phyloP scores from a whole-genome alignment of 257 asterid genomes.

The Fraxinus cuspidata region DNA sequence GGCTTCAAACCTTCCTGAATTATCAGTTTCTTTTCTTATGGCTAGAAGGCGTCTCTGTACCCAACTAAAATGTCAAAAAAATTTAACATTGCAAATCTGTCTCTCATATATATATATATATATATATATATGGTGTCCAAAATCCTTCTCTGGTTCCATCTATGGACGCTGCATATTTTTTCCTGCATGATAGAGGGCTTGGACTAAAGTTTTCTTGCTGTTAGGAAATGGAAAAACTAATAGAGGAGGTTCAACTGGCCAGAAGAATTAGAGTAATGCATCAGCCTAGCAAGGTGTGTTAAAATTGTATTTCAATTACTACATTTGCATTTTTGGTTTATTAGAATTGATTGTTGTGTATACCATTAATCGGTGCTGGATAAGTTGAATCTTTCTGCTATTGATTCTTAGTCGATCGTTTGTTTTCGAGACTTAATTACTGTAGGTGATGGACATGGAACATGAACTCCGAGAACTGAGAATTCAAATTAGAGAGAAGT shows the following conservation, averaged over 20 bases:
- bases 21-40: too few relatives aligned
- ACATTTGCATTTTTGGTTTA: not conserved
- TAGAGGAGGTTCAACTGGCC: constrained; percentile 12
- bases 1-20: too few relatives aligned
- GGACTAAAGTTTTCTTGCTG: not conserved
- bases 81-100: too few relatives aligned
- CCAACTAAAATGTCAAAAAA: too few relatives aligned
- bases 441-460: constrained; percentile 93
- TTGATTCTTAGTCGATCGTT: not conserved
- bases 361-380: not conserved
- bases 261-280: constrained; percentile 2
- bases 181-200: too few relatives aligned
- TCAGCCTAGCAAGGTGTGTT: constrained; percentile 49
- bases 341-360: not conserved
- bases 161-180: too few relatives aligned
- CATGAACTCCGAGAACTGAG: constrained; percentile 83
- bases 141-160: too few relatives aligned
- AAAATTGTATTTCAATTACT: not conserved
- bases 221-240: constrained; percentile 31
- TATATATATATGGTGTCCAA: too few relatives aligned
- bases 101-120: too few relatives aligned
- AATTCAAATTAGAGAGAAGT: constrained; percentile 72
- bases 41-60: too few relatives aligned
- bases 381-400: not conserved
- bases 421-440: not conserved